phyloP scores from a whole-genome alignment of 805 yeast genomes.

The Hanseniaspora nectarophila region DNA sequence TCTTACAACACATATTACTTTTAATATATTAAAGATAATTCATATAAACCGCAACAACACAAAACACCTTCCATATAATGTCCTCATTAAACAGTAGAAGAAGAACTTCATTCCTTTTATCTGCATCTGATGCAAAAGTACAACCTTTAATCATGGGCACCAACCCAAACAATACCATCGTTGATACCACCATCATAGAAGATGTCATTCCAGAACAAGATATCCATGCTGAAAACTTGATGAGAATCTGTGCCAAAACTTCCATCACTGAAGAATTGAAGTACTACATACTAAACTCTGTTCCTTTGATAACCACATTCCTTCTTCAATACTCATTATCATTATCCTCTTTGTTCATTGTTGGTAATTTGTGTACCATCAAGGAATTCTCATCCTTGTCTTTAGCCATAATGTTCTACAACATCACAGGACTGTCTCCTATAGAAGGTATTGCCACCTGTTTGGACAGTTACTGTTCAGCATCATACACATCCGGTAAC shows the following conservation, averaged over 20 bases:
- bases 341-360: slow-evolving; percentile 64
- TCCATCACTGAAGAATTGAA: slow-evolving; percentile 2
- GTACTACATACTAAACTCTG: slow-evolving; percentile 1
- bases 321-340: slow-evolving; percentile 59
- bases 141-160: neutral
- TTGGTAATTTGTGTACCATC: slow-evolving; percentile 44
- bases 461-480: slow-evolving; percentile 62
- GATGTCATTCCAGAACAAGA: neutral
- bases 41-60: neutral
- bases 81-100: slow-evolving; percentile 14
- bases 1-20: no score
- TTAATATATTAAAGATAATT: no score
- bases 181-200: neutral
- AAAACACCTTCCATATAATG: neutral
- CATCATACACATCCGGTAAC: slow-evolving; percentile 61
- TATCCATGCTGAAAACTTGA: slow-evolving; percentile 3
- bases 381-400: slow-evolving; percentile 56
- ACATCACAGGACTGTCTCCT: slow-evolving; percentile 53
- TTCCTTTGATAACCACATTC: slow-evolving; percentile 50
- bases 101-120: slow-evolving; percentile 11
- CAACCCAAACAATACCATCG: neutral
- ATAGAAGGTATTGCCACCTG: slow-evolving; percentile 66
- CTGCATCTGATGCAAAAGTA: neutral
- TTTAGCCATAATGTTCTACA: slow-evolving; percentile 62
- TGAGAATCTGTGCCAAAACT: neutral